Evolutionary conservation across 495 filamentous ascomycete species (phyloP).

Genomic region (Penicillium lagena): DNA sequence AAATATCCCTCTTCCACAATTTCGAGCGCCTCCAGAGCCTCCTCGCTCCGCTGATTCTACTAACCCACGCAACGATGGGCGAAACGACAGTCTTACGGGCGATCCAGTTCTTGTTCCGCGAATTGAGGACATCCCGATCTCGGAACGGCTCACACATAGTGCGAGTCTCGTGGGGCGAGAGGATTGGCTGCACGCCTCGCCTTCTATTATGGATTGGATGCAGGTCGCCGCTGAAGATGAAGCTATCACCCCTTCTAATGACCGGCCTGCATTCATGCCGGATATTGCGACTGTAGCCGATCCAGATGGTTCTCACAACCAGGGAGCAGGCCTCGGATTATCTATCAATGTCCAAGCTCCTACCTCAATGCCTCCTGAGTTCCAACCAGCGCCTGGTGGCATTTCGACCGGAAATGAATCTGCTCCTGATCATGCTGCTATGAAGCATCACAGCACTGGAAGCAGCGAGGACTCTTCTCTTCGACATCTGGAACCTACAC

Average conservation of each 20-base stretch:
- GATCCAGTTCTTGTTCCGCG: constrained; percentile 31
- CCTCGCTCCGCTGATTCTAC: constrained; percentile 1
- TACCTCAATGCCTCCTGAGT: no score
- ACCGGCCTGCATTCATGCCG: constrained; percentile 1
- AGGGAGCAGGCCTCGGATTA: constrained; percentile 25
- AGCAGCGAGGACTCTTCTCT: constrained; percentile 39
- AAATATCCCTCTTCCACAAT: constrained; percentile 11
- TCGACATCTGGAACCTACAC: constrained; percentile 22
- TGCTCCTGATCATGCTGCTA: no score
- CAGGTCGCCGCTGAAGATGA: constrained; percentile 39
- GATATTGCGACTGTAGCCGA: constrained; percentile 9
- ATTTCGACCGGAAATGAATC: no score
- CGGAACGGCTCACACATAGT: constrained; percentile 18
- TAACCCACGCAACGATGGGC: constrained; percentile 10
- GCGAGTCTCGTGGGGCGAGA: constrained; percentile 42
- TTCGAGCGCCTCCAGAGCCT: constrained; percentile 13
- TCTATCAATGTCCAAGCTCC: constrained; percentile 28
- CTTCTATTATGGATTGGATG: constrained; percentile 51
- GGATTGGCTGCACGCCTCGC: constrained; percentile 51
- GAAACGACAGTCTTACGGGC: constrained; percentile 24
- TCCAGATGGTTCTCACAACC: constrained; percentile 3
- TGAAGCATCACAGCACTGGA: constrained; percentile 47
- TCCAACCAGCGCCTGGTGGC: no score
- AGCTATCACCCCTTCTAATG: constrained; percentile 12
- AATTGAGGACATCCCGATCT: constrained; percentile 11